A percentile compares a stretch with the other conserved stretches of the same genome.
These are phyloP conservation scores for Annulohypoxylon maeteangense DNA, from an alignment of 495 filamentous ascomycete genomes.

Conservation along the genomic window DNA sequence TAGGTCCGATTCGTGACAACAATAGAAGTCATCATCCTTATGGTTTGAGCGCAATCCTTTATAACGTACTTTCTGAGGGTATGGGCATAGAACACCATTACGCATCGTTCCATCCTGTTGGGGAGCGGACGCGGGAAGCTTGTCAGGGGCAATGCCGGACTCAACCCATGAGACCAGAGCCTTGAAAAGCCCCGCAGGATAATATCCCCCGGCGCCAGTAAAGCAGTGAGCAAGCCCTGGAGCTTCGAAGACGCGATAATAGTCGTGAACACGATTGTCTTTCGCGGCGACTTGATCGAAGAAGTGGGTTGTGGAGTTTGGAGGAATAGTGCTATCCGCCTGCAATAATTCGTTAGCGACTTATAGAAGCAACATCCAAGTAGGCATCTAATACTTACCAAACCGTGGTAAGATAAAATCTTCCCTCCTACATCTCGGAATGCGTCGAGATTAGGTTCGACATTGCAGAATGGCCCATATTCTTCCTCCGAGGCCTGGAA, in stretches of 20 bases:
- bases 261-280: slow-evolving; percentile 37
- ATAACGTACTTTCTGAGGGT: slow-evolving; percentile 35
- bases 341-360: not conserved
- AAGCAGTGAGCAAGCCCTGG: slow-evolving; percentile 51
- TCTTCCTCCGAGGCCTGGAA: slow-evolving; percentile 46
- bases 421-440: slow-evolving; percentile 53
- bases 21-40: not conserved
- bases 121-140: slow-evolving; percentile 22
- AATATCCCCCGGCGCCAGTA: slow-evolving; percentile 38
- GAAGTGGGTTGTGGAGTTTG: slow-evolving; percentile 45
- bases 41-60: not conserved
- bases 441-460: slow-evolving; percentile 49
- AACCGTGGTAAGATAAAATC: slow-evolving; percentile 55
- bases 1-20: not conserved
- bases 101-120: slow-evolving; percentile 18
- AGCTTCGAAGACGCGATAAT: slow-evolving; percentile 50
- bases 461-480: slow-evolving; percentile 46
- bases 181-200: slow-evolving; percentile 38
- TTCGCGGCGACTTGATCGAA: slow-evolving; percentile 40
- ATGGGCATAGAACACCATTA: slow-evolving; percentile 35
- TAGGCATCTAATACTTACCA: slow-evolving; percentile 7
- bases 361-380: not conserved
- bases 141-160: slow-evolving; percentile 49
- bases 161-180: slow-evolving; percentile 58
- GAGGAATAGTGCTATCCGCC: slow-evolving; percentile 47